Evolutionary conservation across 495 filamentous ascomycete species (phyloP).

Genomic region (Lasiosphaeria ovina): DNA sequence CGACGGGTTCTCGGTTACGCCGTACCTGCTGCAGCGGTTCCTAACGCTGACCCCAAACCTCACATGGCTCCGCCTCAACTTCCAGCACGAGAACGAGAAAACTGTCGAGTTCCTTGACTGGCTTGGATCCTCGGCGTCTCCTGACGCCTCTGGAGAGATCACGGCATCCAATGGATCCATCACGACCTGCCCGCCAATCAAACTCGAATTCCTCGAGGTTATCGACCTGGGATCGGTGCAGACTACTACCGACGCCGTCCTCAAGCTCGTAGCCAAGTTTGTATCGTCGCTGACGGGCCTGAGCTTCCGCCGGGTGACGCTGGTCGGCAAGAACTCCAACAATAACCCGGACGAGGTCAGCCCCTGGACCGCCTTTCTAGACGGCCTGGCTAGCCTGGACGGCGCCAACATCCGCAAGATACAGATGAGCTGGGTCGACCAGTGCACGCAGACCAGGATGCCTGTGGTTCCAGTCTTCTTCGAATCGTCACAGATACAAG

Average conservation of each 20-base stretch:
- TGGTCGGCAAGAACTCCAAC: slow-evolving; percentile 5
- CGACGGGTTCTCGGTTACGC: slow-evolving; percentile 10
- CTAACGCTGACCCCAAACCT: slow-evolving; percentile 29
- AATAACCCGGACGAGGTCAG: slow-evolving; percentile 11
- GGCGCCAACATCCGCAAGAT: neutral
- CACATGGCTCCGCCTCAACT: slow-evolving; percentile 40
- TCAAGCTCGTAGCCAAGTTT: slow-evolving; percentile 36
- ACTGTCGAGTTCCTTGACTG: no score
- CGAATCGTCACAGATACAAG: no score
- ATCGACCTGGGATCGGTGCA: slow-evolving; percentile 40
- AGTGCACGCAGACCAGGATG: neutral
- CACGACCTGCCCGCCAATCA: neutral
- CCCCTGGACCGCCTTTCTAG: slow-evolving; percentile 25
- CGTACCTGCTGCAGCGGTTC: slow-evolving; percentile 24
- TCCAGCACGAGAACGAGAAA: slow-evolving; percentile 4
- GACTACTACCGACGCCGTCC: slow-evolving; percentile 15
- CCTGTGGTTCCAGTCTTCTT: no score
- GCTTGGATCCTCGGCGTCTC: no score
- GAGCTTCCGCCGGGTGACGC: slow-evolving; percentile 30
- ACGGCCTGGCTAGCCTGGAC: neutral
- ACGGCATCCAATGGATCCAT: neutral
- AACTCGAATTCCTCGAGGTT: slow-evolving; percentile 28
- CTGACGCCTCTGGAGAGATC: no score
- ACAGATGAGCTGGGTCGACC: neutral
- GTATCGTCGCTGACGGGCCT: slow-evolving; percentile 34